Evolutionary conservation across 2,329 filamentous ascomycete species (phyloP).

Genomic region (Meredithiella fracta): DNA sequence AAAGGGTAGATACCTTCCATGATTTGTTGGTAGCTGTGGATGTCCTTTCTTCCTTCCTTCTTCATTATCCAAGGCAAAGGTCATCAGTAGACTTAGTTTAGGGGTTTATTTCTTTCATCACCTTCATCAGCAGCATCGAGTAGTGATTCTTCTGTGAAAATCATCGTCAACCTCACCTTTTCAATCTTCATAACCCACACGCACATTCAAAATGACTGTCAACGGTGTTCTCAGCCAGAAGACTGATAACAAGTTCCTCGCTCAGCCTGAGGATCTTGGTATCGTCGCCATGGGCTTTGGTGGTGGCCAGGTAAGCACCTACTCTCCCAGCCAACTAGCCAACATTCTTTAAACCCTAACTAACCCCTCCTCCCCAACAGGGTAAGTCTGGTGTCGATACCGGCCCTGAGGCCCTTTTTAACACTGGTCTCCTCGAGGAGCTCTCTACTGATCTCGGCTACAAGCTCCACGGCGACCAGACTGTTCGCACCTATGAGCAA

Average conservation of each 20-base stretch:
- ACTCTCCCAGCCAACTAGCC: not conserved
- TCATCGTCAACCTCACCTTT: not conserved
- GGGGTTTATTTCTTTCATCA: slow-evolving; percentile 5
- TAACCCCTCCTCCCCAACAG: slow-evolving; percentile 30
- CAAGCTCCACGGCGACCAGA: slow-evolving; percentile 67
- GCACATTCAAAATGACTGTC: slow-evolving; percentile 9
- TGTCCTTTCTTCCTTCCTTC: slow-evolving; percentile 11
- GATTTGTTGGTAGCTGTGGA: not conserved
- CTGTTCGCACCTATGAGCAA: slow-evolving; percentile 67
- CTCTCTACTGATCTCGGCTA: slow-evolving; percentile 76
- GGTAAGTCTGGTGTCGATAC: slow-evolving; percentile 85
- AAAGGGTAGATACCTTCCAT: slow-evolving; percentile 2
- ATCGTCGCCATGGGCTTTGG: slow-evolving; percentile 93
- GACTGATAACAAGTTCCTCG: slow-evolving; percentile 57
- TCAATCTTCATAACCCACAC: not conserved
- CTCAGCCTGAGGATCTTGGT: slow-evolving; percentile 63
- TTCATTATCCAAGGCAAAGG: slow-evolving; percentile 10
- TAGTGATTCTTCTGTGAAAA: slow-evolving; percentile 4
- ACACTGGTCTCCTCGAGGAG: slow-evolving; percentile 70
- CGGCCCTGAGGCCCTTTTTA: slow-evolving; percentile 74
- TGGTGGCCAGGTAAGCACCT: slow-evolving; percentile 63
- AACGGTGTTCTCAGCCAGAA: slow-evolving; percentile 35
- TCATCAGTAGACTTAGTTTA: slow-evolving; percentile 14
- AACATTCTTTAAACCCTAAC: slow-evolving; percentile 10
- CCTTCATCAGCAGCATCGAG: not conserved